Base-by-base conservation (phyloP, 2,329 filamentous ascomycete species). In the Colletotrichum horii region DNA sequence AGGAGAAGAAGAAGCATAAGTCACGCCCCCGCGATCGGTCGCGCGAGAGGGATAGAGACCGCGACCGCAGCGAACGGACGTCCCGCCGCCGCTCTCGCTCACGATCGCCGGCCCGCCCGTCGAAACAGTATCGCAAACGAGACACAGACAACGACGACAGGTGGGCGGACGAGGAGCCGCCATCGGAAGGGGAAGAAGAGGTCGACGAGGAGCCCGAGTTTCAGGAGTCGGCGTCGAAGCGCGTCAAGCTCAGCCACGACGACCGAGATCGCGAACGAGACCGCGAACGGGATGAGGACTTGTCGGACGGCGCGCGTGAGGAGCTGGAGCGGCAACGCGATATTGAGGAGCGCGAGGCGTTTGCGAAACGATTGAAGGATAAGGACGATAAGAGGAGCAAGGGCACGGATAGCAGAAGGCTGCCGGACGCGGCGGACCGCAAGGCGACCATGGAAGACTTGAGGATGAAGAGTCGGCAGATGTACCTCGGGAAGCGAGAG, bases 401-500 rank as follows among this genome's bases (percentile, higher is more conserved):
- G 83, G 85, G 93, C 11, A 89, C 88, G 83, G 77, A 91, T 87
- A 91, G 74, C 16, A 68, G 70, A 34, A 87, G 93, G 76, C 88
- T 90, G 2, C 83, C 94, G 74, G 93, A 96, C 82, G 89, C 93
- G 6, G 89, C 90, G 48, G 91, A 93, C 8, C 89, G 94, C 73
- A 89, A 89, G 77, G 92, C 93, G 11, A 94, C 94, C n/a, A 89
- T 98, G 82, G 92, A 93, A 4, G 96, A 97, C 76, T 85, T 98
- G 22, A 91, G 97, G 56, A 89, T 97, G 81, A 91, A 95, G 36
- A 98, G 96, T 4, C 92, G 97, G 76, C 96, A 98, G 82, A 94
- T 97, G 78, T 99, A 99, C 82, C 89, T 99, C 34, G 95, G 96
- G 84, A 98, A 99, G 87, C 91, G 97, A 77, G 96, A 98, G 83